Conservation (phyloP, 2,329 filamentous ascomycete species). For the Penicillium sp. region DNA sequence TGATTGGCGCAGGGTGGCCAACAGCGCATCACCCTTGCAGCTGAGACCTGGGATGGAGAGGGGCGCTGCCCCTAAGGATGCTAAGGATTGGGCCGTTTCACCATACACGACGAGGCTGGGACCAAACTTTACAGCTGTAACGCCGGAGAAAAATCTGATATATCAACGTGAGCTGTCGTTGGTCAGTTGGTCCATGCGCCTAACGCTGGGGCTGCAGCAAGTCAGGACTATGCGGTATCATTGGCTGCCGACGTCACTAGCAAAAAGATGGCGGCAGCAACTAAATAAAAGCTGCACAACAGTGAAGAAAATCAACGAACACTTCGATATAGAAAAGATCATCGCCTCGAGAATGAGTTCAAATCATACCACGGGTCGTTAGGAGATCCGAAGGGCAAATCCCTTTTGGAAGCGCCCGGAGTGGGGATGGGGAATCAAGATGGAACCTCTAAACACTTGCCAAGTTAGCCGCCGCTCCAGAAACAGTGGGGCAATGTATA, state of each 20-base stretch:
- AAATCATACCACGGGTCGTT: not conserved
- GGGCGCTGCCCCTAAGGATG: not conserved
- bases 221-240: constrained; percentile 3
- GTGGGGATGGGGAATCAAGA: not conserved
- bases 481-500: constrained; percentile 27
- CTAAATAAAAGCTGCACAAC: constrained; percentile 17
- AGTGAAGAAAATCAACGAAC: not conserved
- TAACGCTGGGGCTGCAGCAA: constrained; percentile 17
- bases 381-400: not conserved
- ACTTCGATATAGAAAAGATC: not conserved
- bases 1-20: constrained; percentile 1
- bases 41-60: not conserved
- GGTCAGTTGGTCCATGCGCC: constrained; percentile 17
- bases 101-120: constrained; percentile 13
- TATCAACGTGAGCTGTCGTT: constrained; percentile 32
- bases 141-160: constrained; percentile 24
- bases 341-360: not conserved
- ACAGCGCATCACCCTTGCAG: constrained; percentile 2
- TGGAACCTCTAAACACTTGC: constrained; percentile 4
- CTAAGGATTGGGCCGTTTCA: constrained; percentile 9
- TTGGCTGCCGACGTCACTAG: constrained; percentile 6
- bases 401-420: not conserved
- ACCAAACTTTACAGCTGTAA: constrained; percentile 9
- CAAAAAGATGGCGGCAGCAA: constrained; percentile 20
- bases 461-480: constrained; percentile 29